A percentile compares a stretch with the other conserved stretches of the same genome.
Conservation (phyloP, 192 early-diverging fungal species). For the Linnemannia schmuckeri region DNA sequence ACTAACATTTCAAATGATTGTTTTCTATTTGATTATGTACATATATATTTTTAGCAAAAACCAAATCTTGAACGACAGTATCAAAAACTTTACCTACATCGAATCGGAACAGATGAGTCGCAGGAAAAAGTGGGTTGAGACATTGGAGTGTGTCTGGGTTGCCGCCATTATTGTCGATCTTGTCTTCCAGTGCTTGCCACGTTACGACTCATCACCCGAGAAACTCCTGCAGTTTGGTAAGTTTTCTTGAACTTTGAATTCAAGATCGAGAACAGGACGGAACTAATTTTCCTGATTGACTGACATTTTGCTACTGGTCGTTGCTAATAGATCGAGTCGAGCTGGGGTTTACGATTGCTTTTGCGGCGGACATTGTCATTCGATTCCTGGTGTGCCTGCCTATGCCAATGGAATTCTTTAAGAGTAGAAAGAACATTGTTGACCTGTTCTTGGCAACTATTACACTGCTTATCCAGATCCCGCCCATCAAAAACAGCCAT, state of each 20-base stretch:
- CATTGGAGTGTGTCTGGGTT: conserved; percentile 56
- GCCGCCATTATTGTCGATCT: conserved; percentile 62
- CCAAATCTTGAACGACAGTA: conserved; percentile 32
- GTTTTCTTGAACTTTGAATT: background rate
- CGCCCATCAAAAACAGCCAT: conserved; percentile 54
- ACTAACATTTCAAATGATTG: background rate
- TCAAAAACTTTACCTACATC: conserved; percentile 37
- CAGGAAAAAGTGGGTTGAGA: conserved; percentile 26
- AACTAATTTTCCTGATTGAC: background rate
- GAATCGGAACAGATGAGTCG: conserved; percentile 8
- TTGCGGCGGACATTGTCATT: conserved; percentile 63
- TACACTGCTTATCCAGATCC: conserved; percentile 67
- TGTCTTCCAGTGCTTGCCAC: conserved; percentile 62
- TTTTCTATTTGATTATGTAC: background rate
- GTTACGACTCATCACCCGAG: conserved; percentile 31
- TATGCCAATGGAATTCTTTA: conserved; percentile 56
- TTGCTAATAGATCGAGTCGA: conserved; percentile 54
- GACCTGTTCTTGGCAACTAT: conserved; percentile 63
- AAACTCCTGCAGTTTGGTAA: conserved; percentile 50
- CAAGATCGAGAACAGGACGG: background rate
- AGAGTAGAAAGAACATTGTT: conserved; percentile 56
- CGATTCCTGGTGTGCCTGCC: conserved; percentile 54
- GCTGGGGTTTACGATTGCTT: conserved; percentile 61
- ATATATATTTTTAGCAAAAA: conserved; percentile 13
- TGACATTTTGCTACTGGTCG: background rate